Conservation (phyloP, 2,329 filamentous ascomycete species). For the Karstenula rhodostoma region DNA sequence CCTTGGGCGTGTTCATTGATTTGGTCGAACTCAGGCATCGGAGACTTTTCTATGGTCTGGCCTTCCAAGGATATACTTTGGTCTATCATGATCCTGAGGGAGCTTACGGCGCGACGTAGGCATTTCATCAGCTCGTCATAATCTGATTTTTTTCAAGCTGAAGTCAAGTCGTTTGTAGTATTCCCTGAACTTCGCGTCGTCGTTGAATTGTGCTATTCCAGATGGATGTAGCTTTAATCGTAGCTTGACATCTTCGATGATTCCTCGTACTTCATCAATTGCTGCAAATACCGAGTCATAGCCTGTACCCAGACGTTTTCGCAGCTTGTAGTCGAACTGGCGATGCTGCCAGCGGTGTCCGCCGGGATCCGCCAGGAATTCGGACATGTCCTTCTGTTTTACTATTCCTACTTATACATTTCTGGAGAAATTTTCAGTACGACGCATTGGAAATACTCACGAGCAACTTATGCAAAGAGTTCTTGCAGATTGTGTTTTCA, state of each 20-base stretch:
- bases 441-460: not conserved
- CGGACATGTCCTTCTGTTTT: slow-evolving; percentile 26
- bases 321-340: slow-evolving; percentile 24
- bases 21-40: slow-evolving; percentile 30
- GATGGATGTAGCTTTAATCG: slow-evolving; percentile 26
- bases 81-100: slow-evolving; percentile 32
- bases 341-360: slow-evolving; percentile 31
- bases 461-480: slow-evolving; percentile 36
- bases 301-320: slow-evolving; percentile 21
- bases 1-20: slow-evolving; percentile 31
- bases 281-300: slow-evolving; percentile 29
- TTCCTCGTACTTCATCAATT: slow-evolving; percentile 19
- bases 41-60: slow-evolving; percentile 14
- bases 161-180: slow-evolving; percentile 41
- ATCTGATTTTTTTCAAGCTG: slow-evolving; percentile 34
- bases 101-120: slow-evolving; percentile 30
- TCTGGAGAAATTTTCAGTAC: not conserved
- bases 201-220: slow-evolving; percentile 32
- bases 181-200: slow-evolving; percentile 34
- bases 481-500: slow-evolving; percentile 37
- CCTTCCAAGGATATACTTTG: slow-evolving; percentile 30
- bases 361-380: slow-evolving; percentile 31
- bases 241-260: slow-evolving; percentile 22
- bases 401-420: slow-evolving; percentile 22
- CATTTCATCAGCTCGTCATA: slow-evolving; percentile 37